Evolutionary conservation across 169 alveolate species (phyloP).

Genomic region (Eimeria sp.): DNA sequence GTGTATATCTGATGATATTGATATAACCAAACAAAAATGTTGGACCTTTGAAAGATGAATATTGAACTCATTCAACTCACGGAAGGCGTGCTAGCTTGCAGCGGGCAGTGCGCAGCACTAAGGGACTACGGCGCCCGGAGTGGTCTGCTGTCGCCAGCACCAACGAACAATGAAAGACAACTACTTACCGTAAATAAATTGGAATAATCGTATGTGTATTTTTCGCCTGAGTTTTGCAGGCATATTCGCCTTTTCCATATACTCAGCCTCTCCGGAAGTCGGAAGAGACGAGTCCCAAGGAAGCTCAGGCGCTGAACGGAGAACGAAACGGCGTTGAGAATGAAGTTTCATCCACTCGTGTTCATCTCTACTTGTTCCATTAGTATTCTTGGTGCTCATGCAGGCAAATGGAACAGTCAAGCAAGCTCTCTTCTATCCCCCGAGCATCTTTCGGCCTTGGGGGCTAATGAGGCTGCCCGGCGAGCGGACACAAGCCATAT

Average conservation of each 20-base stretch:
- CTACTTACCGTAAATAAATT: background rate
- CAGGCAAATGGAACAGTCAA: conserved; percentile 47
- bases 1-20: background rate
- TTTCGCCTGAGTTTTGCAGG: background rate
- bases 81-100: conserved; percentile 32
- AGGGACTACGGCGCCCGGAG: conserved; percentile 36
- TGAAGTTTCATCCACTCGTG: background rate
- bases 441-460: conserved; percentile 47
- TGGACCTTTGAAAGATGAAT: background rate
- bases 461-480: conserved; percentile 53
- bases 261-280: conserved; percentile 36
- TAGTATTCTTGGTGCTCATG: background rate
- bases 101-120: conserved; percentile 16
- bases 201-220: conserved; percentile 11
- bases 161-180: background rate
- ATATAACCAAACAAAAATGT: background rate
- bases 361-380: background rate
- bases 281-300: conserved; percentile 49
- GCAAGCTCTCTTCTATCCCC: conserved; percentile 49
- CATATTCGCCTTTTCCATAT: background rate
- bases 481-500: conserved; percentile 55
- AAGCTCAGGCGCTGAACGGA: conserved; percentile 12
- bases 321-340: background rate
- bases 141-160: conserved; percentile 35
- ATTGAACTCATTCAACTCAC: background rate